Evolutionary conservation across 2,329 filamentous ascomycete species (phyloP).

Genomic region (Paramyrothecium roridum): DNA sequence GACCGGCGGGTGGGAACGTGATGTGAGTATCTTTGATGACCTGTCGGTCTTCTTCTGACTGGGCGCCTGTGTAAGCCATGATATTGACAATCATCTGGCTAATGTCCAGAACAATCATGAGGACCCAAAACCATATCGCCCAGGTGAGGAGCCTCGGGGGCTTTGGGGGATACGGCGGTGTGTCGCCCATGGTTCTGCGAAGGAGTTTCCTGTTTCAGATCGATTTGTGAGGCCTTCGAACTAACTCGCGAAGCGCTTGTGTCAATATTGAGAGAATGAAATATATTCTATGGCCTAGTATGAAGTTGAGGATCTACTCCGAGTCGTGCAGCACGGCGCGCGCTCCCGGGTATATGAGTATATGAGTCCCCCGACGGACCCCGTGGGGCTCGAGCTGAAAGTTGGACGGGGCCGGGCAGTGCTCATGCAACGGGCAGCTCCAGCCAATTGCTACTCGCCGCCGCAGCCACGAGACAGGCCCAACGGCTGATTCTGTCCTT

Average conservation of each 20-base stretch:
- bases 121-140: background rate
- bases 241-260: too few relatives aligned
- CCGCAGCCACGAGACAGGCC: background rate
- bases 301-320: too few relatives aligned
- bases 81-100: background rate
- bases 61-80: slow-evolving; percentile 1
- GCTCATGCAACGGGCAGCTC: background rate
- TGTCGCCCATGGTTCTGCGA: too few relatives aligned
- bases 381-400: background rate
- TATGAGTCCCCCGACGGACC: background rate
- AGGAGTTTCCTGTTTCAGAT: too few relatives aligned
- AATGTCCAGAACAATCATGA: background rate
- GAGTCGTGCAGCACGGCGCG: too few relatives aligned
- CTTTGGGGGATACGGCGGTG: too few relatives aligned
- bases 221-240: too few relatives aligned
- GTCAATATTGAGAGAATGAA: too few relatives aligned
- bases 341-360: background rate
- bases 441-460: background rate
- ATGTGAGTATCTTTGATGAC: background rate
- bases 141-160: too few relatives aligned
- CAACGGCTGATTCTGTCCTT: background rate
- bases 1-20: background rate
- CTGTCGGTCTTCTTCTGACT: background rate
- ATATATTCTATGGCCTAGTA: too few relatives aligned
- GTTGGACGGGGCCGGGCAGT: background rate